Evolutionary conservation across 108 stramenopile species (phyloP), one percentile per base, ranked within the genome.

Genomic region (Nitzschia putrida): DNA sequence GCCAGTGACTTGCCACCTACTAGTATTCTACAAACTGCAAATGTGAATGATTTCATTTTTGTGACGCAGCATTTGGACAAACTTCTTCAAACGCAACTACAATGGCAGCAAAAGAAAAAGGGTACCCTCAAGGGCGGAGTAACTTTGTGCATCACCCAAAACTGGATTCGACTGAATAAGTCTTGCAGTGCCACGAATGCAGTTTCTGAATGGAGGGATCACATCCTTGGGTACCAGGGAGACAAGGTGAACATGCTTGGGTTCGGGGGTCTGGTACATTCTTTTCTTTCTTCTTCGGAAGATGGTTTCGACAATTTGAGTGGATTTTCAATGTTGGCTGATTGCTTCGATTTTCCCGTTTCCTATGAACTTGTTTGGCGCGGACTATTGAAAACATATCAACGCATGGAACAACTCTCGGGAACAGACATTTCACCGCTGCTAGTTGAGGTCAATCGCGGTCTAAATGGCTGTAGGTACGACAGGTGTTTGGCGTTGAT

Each of bases 51-150:
- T 4, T 34, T 34, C 4, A 4, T 3, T 4, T 34, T 34, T 4
- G 29, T 34, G 29, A 3, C 29, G 29, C 29, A 34, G 4, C 29
- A 34, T 1, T 18, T 63, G 3, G 44, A 63, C 44, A 41, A 23
- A 4, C 42, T 63, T 45, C 20, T 63, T 4, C 18, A 44, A 14
- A 47, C 24, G 0, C 61, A 63, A 63, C n/a, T 63, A 22, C 8
- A 2, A 24, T 63, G 61, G 61, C 44, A 63, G 24, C 44, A 47
- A 47, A 63, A 63, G 44, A 63, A 18, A 8, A 63, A 63, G 16
- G 23, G 1, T 4, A 40, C 44, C 37, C 29, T n/a, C 25, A 18
- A 63, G 23, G 11, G 18, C 13, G 7, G 21, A 47, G 61, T 43
- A 3, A 21, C 43, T 13, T 1, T 63, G 2, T 12, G 8, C 9